phyloP scores from a whole-genome alignment of 768 basidiomycete genomes.

The Suillus luteus region DNA sequence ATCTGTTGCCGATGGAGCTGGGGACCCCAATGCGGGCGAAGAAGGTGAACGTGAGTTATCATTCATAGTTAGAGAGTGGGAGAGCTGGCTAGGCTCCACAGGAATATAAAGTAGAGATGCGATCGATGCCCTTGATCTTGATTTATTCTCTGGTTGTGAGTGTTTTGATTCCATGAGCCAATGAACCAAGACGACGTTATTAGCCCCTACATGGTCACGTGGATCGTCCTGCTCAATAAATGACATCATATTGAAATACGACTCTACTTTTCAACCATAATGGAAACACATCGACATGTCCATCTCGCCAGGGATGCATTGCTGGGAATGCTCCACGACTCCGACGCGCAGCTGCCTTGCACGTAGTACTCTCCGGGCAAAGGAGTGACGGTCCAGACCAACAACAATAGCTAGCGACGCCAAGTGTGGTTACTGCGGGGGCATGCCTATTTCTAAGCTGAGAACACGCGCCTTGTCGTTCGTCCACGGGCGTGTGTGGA shows the following conservation, averaged over 20 bases:
- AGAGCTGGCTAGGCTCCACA: slow-evolving; percentile 29
- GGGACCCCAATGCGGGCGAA: neutral
- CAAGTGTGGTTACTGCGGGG: neutral
- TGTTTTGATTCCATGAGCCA: neutral
- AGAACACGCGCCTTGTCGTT: neutral
- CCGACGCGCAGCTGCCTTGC: neutral
- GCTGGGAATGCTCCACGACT: neutral
- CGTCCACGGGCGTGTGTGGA: neutral
- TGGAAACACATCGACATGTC: too few species aligned
- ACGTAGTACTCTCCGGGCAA: neutral
- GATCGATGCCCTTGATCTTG: neutral
- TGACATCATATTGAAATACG: neutral
- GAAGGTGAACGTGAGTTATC: slow-evolving; percentile 11
- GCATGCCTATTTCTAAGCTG: neutral
- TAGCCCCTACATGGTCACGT: neutral
- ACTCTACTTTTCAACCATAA: neutral
- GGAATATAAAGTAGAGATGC: slow-evolving; percentile 7
- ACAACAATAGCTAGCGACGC: neutral
- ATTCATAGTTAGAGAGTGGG: slow-evolving; percentile 27
- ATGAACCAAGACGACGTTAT: neutral
- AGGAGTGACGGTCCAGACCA: neutral
- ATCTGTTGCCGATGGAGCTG: neutral
- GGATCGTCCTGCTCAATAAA: neutral
- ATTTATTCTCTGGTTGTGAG: neutral
- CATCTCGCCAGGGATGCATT: neutral